phyloP scores from a whole-genome alignment of 495 filamentous ascomycete species.

The Alectoria sarmentosa region DNA sequence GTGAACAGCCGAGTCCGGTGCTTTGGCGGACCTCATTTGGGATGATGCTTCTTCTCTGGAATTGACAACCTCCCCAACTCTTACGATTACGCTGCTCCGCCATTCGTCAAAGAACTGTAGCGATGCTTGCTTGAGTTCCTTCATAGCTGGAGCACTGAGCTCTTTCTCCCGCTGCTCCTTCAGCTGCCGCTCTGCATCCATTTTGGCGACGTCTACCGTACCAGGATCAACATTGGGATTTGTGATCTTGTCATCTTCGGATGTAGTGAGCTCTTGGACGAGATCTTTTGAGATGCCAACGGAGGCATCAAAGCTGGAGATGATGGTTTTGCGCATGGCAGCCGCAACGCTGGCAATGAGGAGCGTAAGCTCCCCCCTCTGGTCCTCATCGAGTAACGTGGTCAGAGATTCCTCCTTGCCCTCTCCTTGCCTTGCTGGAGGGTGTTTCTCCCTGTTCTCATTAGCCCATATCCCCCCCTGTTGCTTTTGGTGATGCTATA shows the following conservation, averaged over 20 bases:
- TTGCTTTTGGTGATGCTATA: neutral
- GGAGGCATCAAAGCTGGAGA: slow-evolving; percentile 35
- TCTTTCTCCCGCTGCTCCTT: slow-evolving; percentile 26
- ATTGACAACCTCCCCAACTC: slow-evolving; percentile 61
- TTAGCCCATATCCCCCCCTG: neutral
- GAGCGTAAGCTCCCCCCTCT: slow-evolving; percentile 25
- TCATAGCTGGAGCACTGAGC: slow-evolving; percentile 28
- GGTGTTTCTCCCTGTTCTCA: neutral
- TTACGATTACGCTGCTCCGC: slow-evolving; percentile 51
- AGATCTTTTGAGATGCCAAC: slow-evolving; percentile 21
- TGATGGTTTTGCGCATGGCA: slow-evolving; percentile 39
- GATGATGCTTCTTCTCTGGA: slow-evolving; percentile 39
- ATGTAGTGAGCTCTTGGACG: slow-evolving; percentile 16
- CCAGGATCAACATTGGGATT: slow-evolving; percentile 26
- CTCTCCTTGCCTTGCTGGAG: slow-evolving; percentile 2
- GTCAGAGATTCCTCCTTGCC: slow-evolving; percentile 17
- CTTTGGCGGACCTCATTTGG: slow-evolving; percentile 18
- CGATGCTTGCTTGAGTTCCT: slow-evolving; percentile 35
- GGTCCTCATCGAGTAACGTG: slow-evolving; percentile 22
- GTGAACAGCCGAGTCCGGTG: slow-evolving; percentile 14
- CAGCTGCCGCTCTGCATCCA: slow-evolving; percentile 28
- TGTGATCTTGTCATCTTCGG: slow-evolving; percentile 27
- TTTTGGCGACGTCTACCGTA: slow-evolving; percentile 25
- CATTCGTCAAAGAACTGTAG: slow-evolving; percentile 58
- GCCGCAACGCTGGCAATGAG: slow-evolving; percentile 39